Conservation (phyloP, 139 green algal genomes). For the Haematococcus sp. region DNA sequence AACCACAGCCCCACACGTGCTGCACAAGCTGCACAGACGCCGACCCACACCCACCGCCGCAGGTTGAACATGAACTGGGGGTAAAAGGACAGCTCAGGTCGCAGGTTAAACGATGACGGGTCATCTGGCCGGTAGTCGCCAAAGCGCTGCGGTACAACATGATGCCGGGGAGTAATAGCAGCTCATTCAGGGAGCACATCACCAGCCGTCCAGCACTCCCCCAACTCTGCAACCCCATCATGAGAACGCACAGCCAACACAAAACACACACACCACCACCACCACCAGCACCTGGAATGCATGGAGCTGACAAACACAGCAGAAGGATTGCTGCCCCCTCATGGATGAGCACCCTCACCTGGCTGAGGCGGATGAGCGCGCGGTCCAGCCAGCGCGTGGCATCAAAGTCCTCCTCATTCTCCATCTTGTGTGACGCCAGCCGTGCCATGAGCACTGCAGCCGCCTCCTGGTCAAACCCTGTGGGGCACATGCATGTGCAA, state of each 20-base stretch:
- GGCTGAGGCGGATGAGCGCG: constrained; percentile 72
- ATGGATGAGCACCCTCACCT: constrained; percentile 11
- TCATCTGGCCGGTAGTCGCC: constrained; percentile 82
- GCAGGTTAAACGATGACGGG: constrained; percentile 86
- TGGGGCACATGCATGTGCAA: neutral
- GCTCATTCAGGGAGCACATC: no score
- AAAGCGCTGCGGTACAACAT: constrained; percentile 35
- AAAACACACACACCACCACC: no score
- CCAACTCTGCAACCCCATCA: no score
- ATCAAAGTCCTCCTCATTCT: constrained; percentile 96
- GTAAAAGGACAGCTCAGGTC: constrained; percentile 86
- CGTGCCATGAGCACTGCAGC: constrained; percentile 87
- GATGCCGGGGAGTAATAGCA: no score
- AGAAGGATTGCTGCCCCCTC: no score
- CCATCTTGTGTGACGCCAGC: constrained; percentile 84
- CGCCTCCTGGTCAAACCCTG: constrained; percentile 95
- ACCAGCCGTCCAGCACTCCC: no score
- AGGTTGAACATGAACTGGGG: constrained; percentile 99
- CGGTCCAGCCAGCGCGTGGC: constrained; percentile 92
- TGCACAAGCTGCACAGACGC: no score
- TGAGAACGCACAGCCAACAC: no score
- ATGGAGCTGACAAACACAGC: no score
- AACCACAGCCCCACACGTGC: neutral
- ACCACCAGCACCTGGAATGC: no score
- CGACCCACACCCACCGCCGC: constrained; percentile 29